Evolutionary conservation across 225 moss, liverwort and hornwort genomes (phyloP), one percentile per base, ranked within the genome.

Genomic region (Neckera pumila): DNA sequence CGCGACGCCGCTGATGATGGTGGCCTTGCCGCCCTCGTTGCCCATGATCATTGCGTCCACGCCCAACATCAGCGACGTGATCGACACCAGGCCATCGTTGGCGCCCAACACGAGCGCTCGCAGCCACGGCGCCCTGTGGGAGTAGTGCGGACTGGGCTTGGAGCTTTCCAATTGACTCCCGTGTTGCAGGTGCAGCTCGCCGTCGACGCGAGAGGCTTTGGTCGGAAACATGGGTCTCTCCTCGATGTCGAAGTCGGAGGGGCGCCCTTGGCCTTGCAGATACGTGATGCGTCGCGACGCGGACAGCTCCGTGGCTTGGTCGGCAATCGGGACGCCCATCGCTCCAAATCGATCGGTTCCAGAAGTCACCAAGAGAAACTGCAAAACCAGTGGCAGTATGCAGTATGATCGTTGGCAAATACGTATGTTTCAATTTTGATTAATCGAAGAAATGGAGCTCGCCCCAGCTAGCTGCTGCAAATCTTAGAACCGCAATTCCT

Each of bases 71-170:
- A 95, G 82, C 12, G 95, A 93, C 17, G 95, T 87, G 58, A 93
- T 95, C 45, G 95, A 94, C 84, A 95, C 95, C 22, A 95, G 83
- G 7, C 95, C 95, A 49, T 95, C 95, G 62, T 95, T 95, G 34
- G 92, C 95, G 65, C 95, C 95, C n/a, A 95, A 31, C 49, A 95
- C 92, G 0, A 93, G 89, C 38, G 95, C 94, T 10, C 95, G 91
- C 71, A 95, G 91, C 95, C 95, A 95, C 14, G 95, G 92, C 22
- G 94, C 94, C 11, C 94, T 87, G 89, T 95, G 94, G 5, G 94
- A 92, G 82, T 87, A 93, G 56, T 95, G 93, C 11, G 87, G 79
- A 36, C 90, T 92, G 7, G 87, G 81, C 38, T 73, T 87, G 62
- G 71, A 27, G 27, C 82, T 54, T 67, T 88, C 89, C 62, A 85